Evolutionary conservation across 2,329 filamentous ascomycete genomes (phyloP).

Genomic region (Hymenoscyphus albidus): DNA sequence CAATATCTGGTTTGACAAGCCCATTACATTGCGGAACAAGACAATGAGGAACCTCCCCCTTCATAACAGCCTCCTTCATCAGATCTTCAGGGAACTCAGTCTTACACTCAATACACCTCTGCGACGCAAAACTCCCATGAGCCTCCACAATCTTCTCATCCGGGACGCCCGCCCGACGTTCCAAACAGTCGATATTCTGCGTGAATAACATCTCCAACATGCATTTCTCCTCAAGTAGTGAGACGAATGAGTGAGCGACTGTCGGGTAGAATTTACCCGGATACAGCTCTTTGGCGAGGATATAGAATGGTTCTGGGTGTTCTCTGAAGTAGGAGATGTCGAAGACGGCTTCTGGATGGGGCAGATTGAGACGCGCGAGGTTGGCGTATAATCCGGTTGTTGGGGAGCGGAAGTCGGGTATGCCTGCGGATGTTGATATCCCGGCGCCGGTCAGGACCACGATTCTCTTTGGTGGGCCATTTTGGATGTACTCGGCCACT

Average conservation of each 20-base stretch:
- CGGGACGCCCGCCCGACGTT: slow-evolving; percentile 81
- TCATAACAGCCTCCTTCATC: slow-evolving; percentile 68
- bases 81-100: slow-evolving; percentile 64
- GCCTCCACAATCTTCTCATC: slow-evolving; percentile 82
- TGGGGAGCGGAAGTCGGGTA: slow-evolving; percentile 92
- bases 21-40: slow-evolving; percentile 60
- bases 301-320: slow-evolving; percentile 87
- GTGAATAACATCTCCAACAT: slow-evolving; percentile 85
- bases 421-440: slow-evolving; percentile 71
- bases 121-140: slow-evolving; percentile 89
- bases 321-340: slow-evolving; percentile 84
- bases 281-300: slow-evolving; percentile 86
- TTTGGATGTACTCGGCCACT: slow-evolving; percentile 75
- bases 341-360: slow-evolving; percentile 89
- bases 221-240: slow-evolving; percentile 73
- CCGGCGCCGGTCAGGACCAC: slow-evolving; percentile 91
- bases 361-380: slow-evolving; percentile 77
- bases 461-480: slow-evolving; percentile 63
- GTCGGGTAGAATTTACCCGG: slow-evolving; percentile 87
- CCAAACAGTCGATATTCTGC: slow-evolving; percentile 96
- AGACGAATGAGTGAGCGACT: slow-evolving; percentile 83
- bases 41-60: slow-evolving; percentile 69
- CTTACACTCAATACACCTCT: slow-evolving; percentile 88
- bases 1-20: slow-evolving; percentile 74
- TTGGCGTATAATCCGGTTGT: slow-evolving; percentile 93